Base-by-base conservation (phyloP, 2,329 filamentous ascomycete species). In the Colletotrichum eremochloae region DNA sequence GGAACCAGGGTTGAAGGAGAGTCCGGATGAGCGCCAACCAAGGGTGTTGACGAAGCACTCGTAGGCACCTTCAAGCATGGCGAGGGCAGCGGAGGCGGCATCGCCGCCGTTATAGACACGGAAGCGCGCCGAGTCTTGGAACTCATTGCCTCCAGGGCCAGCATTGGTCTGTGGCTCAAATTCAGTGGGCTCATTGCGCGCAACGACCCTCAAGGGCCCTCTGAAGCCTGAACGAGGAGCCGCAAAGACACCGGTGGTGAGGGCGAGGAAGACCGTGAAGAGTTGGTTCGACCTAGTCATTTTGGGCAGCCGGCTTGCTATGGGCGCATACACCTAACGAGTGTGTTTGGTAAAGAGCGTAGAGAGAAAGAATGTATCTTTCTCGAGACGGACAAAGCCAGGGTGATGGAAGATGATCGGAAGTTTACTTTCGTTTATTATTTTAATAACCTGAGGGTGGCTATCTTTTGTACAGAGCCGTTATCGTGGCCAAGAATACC, bases 41-140 rank as follows among this genome's bases (percentile, higher is more conserved):
- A 84, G 78, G 0, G 77, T 79, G 36, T 75, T 77, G 1, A 83
- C 78, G 65, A 83, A 84, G 75, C 83, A 84, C 40, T 82, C 79
- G 66, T 84, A 84, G 1, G 84, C 84, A 3, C 82, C 84, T 77
- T 87, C 86, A 9, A 88, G 80, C 76, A 83, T 82, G 33, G 79
- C 75, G 4, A 86, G 77, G 2, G 81, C 75, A 1, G 71, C 61
- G n/a, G 72, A 70, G 0, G 78, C 79, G 1, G 75, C 73, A 20
- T 69, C 69, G 0, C 74, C 57, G 24, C 75, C 76, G 36, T 76
- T 77, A 60, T 82, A 84, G 53, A 84, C 75, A n/a, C 82, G 83
- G 77, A 84, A 84, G 74, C 83, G 83, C 0, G 78, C 76, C 3
- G 81, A 82, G 62, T 82, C 80, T 58, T 76, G 76, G 62, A 78